Base-by-base conservation (phyloP, 306 rosid species). In the Glycine latifolia region DNA sequence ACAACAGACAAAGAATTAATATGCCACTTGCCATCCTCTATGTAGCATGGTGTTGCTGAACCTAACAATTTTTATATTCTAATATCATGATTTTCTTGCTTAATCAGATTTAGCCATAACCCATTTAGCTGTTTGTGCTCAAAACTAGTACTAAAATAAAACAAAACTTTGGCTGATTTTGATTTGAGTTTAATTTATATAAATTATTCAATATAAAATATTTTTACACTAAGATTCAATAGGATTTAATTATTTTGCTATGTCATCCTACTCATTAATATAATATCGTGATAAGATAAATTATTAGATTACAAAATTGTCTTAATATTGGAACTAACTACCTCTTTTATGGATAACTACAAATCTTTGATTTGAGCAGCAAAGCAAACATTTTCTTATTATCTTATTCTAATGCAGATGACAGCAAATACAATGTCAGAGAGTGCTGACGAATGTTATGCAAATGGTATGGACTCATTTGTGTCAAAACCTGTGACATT, bases 401-500 rank as follows among this genome's bases (percentile, higher is more conserved):
- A 16, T 58, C 14, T 37, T 20, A 58, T 85, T 10, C 44, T 17
- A 9, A 77, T 89, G 88, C 94, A 95, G 99, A 93, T 95, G 97
- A 95, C 99, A 73, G 97, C 99, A 77, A 93, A 95, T 82, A 86
- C 97, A 70, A 74, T 91, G 87, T 83, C 97, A 6, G 99, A 95
- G 87, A 95, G 97, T 76, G 95, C 99, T 17, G 99, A 90, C 3
- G 97, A 93, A 84, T 95, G 99, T 66, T 90, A 73, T 75, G 91
- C 88, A 83, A 87, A 89, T 67, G 99, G 99, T 48, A 95, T 95
- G 99, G 99, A 95, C 79, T 90, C 97, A 0, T 95, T 93, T 69
- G 94, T 95, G 79, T 89, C 99, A 52, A 95, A 95, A 86, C 99
- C 99, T 8, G 94, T 95, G 83, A 93, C 94, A 4, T 86, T 91